phyloP scores from a whole-genome alignment of 306 rosid genomes.

The Potentilla sterilis region DNA sequence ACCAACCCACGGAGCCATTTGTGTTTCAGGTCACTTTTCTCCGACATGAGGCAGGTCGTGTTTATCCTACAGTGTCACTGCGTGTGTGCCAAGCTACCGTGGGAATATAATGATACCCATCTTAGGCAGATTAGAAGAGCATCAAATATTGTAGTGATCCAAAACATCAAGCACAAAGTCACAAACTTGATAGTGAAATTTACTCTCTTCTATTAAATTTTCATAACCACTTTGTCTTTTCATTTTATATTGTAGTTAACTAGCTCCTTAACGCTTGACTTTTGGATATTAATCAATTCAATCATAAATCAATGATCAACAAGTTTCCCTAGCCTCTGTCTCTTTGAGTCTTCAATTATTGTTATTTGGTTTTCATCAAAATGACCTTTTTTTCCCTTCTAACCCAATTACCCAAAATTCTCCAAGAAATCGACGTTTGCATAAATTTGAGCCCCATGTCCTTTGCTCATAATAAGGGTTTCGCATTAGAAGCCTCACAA shows the following conservation, averaged over 20 bases:
- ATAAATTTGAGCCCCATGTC: background rate
- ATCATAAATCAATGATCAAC: constrained; percentile 4
- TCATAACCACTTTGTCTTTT: background rate
- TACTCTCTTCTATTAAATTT: background rate
- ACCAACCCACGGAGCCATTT: constrained; percentile 25
- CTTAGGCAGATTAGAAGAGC: constrained; percentile 6
- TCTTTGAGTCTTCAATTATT: background rate
- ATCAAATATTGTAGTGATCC: background rate
- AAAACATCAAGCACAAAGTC: background rate
- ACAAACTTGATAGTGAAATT: constrained; percentile 2
- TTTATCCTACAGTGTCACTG: constrained; percentile 19
- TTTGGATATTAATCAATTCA: background rate
- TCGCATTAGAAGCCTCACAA: constrained; percentile 22
- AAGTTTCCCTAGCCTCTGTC: background rate
- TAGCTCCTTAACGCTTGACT: background rate
- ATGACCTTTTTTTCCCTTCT: background rate
- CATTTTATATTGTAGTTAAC: background rate
- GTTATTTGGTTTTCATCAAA: background rate
- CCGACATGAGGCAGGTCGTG: constrained; percentile 20
- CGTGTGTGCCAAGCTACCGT: constrained; percentile 29
- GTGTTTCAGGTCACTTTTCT: constrained; percentile 3
- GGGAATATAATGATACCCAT: constrained; percentile 13
- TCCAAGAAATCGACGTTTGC: background rate
- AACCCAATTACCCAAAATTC: background rate
- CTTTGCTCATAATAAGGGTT: background rate